Evolutionary conservation across 371 early-diverging fungal genomes (phyloP), one percentile per base, ranked within the genome.

Genomic region (Nematocida sp.): DNA sequence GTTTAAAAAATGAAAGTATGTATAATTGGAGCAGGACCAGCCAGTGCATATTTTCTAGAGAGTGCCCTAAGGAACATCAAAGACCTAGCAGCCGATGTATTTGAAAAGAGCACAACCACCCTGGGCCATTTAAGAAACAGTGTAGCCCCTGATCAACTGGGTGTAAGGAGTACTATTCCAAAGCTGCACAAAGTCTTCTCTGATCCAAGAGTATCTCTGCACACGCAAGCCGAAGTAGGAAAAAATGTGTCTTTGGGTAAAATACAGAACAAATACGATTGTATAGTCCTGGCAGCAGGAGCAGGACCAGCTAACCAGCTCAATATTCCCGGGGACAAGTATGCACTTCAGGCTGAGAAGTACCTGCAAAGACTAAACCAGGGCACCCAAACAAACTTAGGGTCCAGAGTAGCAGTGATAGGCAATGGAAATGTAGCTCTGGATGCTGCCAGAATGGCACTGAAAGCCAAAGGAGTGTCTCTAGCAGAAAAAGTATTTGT

Each of bases 81-180:
- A 15, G 21, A 51, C 2, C 21, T 49, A 9, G 38, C 80, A 11
- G 80, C 94, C 40, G 92, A 94, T 80, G 88, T 96, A 84, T 89
- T 87, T 76, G 96, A 95, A 77, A 83, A 84, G 23, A 82, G 89
- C 0, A 80, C 92, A 1, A 85, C 89, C 0, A 94, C 94, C 5
- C 89, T 88, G 81, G 95, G 96, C 0, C 85, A 94, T 27, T 91
- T 91, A 13, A 87, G 93, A 1, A 93, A 86, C 80, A 94, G 95
- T 32, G 95, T 96, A 2, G 94, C 96, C n/a, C 94, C 96, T 1
- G 94, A 94, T 81, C 95, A 96, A 79, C 91, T 90, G 1, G 95
- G 92, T 81, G 94, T 94, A 29, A 93, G 94, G 86, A 89, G 89
- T 43, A 62, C 60, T 46, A 70, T 51, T 40, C 57, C 63, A 4